Base-by-base conservation (phyloP, 2,329 filamentous ascomycete genomes). In the Ophiostoma himal-ulmi region DNA sequence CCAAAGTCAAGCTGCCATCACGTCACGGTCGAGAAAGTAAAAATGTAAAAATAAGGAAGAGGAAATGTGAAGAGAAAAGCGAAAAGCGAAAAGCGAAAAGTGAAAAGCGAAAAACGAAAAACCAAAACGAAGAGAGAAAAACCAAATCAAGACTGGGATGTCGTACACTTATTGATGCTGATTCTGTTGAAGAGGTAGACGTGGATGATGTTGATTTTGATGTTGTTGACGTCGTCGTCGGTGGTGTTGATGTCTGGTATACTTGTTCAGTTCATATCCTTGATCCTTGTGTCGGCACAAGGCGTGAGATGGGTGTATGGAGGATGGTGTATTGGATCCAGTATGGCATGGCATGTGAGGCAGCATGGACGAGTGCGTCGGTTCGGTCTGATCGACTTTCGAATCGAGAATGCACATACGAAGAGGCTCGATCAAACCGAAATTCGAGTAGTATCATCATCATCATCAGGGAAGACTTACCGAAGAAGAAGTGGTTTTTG, bases 81-180 rank as follows among this genome's bases (percentile, higher is more conserved):
- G 34, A 67, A 67, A 67, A 67, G 6, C 14, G 14, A 44, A 44
- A 20, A 48, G 37, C 6, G 37, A 57, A 14, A 57, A 57, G n/a
- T 13, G 37, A 26, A 26, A 8, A n/a, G 62, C 26, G 26, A 36
- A 13, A 26, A 41, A 52, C 8, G 26, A 14, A 26, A 54, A 68
- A 67, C 5, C 73, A 54, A 68, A 67, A 20, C 73, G 75, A 62
- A 22, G 37, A 48, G 20, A 65, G 34, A 22, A 62, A 3, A 30
- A 41, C 11, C 39, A 68, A 57, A 68, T 65, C 39, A 62, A 26
- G 34, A 22, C 36, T 64, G 70, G 30, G 20, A 66, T 68, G 66
- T 26, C 71, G 68, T 74, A 74, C 73, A 70, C 67, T 71, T 69
- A 65, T 73, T 64, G 70, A 70, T 66, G 70, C 57, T 52, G 54